Percentiles rank a stretch among this genome's conserved stretches.
phyloP scores from a whole-genome alignment of 768 basidiomycete genomes.

The Antrodiella citrinella region DNA sequence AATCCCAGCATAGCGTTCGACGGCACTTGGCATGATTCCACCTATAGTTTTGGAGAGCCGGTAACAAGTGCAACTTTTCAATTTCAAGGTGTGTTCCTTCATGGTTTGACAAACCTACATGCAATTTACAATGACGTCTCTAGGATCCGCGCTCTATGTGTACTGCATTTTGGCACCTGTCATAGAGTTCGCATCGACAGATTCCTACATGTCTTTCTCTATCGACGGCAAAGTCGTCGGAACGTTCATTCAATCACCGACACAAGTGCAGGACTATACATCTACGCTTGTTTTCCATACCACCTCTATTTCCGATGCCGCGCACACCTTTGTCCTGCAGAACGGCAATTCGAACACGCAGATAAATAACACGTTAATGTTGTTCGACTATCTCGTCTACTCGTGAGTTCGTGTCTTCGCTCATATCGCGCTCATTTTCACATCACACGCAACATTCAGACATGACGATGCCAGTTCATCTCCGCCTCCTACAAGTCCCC shows the following conservation, averaged over 20 bases:
- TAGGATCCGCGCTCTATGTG: constrained; percentile 37
- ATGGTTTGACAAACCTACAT: background rate
- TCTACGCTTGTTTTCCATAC: constrained; percentile 30
- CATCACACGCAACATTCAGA: no score
- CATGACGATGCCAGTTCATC: no score
- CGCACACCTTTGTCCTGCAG: constrained; percentile 6
- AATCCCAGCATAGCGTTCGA: constrained; percentile 12
- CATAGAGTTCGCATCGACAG: constrained; percentile 13
- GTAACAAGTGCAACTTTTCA: constrained; percentile 6
- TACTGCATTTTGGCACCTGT: constrained; percentile 29
- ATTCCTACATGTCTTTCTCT: constrained; percentile 30
- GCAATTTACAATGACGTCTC: background rate
- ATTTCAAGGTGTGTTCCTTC: background rate
- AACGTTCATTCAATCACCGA: constrained; percentile 17
- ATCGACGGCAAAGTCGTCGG: constrained; percentile 28
- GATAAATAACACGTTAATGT: background rate
- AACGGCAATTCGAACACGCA: constrained; percentile 6
- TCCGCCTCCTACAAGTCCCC: no score
- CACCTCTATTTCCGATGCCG: constrained; percentile 18
- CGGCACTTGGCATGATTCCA: constrained; percentile 32
- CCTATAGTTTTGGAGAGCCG: constrained; percentile 2
- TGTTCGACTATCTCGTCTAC: constrained; percentile 10
- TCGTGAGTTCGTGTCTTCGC: no score
- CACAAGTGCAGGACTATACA: constrained; percentile 15
- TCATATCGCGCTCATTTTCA: no score